Base-by-base conservation (phyloP, 148 eudicot genomes). In the Fagopyrum tataricum region DNA sequence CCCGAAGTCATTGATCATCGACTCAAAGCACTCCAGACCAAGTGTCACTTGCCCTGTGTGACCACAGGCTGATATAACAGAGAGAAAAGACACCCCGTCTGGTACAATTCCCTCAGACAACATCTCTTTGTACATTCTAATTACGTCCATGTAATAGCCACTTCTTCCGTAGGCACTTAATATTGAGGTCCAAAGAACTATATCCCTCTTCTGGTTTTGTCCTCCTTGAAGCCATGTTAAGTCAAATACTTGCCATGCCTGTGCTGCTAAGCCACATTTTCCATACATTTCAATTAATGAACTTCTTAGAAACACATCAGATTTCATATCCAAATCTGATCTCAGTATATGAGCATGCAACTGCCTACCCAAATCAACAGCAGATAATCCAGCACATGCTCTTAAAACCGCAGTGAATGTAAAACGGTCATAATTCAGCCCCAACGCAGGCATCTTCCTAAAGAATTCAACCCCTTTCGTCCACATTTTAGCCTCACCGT, bases 221-320 rank as follows among this genome's bases (percentile, higher is more conserved):
- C 77, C 79, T 44, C n/a, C 70, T 80, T 72, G 76, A 74, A 84
- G 78, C 44, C 93, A 88, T 7, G 67, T 80, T 83, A 84, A 77
- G n/a, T 76, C 67, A 75, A 86, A 91, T 14, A 83, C 82, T 44
- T 61, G 81, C 61, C 72, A 74, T 39, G 90, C 91, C 51, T 82
- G 81, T 56, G 72, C 78, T 15, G 84, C 82, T 15, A 83, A 44
- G 51, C 91, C 92, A 85, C 90, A 87, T 70, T 84, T 89, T 0
- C 97, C 92, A 80, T 89, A 89, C 89, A 92, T 84, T 71, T 89
- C 92, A 79, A 92, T 87, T 78, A 91, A 74, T 40, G 88, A 84
- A 80, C 95, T 87, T 76, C 81, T 82, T 12, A 89, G 64, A 78
- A 83, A 86, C 53, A 88, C 83, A 79, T 88, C 97, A 23, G 51